Evolutionary conservation across 108 stramenopile species (phyloP).

Genomic region (Skeletonema potamos): DNA sequence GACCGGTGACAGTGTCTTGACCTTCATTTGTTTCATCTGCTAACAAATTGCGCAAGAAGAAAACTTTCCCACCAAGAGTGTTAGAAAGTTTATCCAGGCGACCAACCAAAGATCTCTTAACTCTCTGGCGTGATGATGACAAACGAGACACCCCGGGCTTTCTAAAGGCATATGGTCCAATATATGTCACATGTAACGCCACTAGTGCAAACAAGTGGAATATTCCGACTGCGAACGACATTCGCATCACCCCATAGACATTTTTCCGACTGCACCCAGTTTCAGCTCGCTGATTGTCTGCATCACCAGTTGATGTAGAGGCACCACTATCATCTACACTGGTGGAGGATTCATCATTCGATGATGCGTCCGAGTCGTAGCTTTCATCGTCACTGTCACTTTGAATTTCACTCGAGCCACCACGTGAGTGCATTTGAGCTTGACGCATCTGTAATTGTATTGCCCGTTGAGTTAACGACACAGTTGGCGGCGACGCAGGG

Average conservation of each 20-base stretch:
- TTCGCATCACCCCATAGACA: slow-evolving; percentile 31
- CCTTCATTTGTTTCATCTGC: neutral
- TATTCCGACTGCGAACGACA: slow-evolving; percentile 23
- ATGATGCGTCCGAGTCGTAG: neutral
- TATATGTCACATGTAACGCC: slow-evolving; percentile 48
- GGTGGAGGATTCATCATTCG: neutral
- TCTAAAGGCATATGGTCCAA: slow-evolving; percentile 43
- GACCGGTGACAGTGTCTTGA: neutral
- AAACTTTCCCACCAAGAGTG: neutral
- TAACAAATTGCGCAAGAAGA: neutral
- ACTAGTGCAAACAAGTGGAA: slow-evolving; percentile 33
- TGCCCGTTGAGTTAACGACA: slow-evolving; percentile 19
- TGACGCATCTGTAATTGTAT: slow-evolving; percentile 32
- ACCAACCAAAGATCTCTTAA: slow-evolving; percentile 1
- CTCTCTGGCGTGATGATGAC: neutral
- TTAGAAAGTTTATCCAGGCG: neutral
- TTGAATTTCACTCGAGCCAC: neutral
- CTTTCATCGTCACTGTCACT: slow-evolving; percentile 5
- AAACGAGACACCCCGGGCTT: neutral
- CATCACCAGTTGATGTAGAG: slow-evolving; percentile 11
- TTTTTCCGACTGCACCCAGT: slow-evolving; percentile 46
- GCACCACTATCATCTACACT: neutral
- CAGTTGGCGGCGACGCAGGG: neutral
- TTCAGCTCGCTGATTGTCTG: neutral
- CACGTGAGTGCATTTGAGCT: slow-evolving; percentile 8